Percentiles rank a stretch among this genome's conserved stretches.
Evolutionary conservation across 2,329 filamentous ascomycete species (phyloP).

Genomic region (Thielaviopsis punctulata): DNA sequence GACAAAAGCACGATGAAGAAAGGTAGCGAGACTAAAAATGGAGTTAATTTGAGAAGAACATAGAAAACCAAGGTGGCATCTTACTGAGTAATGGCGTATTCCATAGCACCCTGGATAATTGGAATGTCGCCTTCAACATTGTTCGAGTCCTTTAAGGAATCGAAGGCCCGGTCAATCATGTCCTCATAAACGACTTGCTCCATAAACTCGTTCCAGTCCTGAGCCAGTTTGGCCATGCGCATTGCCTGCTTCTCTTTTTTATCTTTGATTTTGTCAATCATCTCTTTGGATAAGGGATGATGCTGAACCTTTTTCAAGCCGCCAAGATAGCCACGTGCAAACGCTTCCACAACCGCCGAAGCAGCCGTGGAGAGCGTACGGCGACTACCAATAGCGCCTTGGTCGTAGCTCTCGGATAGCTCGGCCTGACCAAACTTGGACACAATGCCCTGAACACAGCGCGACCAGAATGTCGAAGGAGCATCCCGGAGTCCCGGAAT

Average conservation of each 20-base stretch:
- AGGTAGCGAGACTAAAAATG: conserved; percentile 43
- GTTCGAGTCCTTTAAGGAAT: conserved; percentile 39
- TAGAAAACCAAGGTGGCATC: conserved; percentile 16
- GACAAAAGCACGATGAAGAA: conserved; percentile 57
- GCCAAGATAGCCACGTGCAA: conserved; percentile 47
- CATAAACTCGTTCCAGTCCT: conserved; percentile 50
- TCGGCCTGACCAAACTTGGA: conserved; percentile 47
- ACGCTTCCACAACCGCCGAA: conserved; percentile 51
- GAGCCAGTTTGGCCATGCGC: conserved; percentile 22
- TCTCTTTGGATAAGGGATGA: not conserved
- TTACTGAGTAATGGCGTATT: conserved; percentile 54
- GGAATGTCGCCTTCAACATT: conserved; percentile 47
- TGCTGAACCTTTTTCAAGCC: conserved; percentile 28
- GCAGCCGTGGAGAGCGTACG: conserved; percentile 60
- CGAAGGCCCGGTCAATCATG: conserved; percentile 47
- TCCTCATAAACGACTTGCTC: conserved; percentile 51
- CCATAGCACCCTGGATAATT: conserved; percentile 44
- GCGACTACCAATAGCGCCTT: conserved; percentile 53
- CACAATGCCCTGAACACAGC: conserved; percentile 42
- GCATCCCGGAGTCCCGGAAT: conserved; percentile 51
- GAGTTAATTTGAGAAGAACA: not conserved
- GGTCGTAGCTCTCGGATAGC: conserved; percentile 68
- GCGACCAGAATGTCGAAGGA: conserved; percentile 45
- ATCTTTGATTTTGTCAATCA: conserved; percentile 21
- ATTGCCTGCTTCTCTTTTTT: conserved; percentile 29